Evolutionary conservation across 805 yeast genomes (phyloP), one percentile per base, ranked within the genome.

Genomic region (Hagleromyces aurorensis): DNA sequence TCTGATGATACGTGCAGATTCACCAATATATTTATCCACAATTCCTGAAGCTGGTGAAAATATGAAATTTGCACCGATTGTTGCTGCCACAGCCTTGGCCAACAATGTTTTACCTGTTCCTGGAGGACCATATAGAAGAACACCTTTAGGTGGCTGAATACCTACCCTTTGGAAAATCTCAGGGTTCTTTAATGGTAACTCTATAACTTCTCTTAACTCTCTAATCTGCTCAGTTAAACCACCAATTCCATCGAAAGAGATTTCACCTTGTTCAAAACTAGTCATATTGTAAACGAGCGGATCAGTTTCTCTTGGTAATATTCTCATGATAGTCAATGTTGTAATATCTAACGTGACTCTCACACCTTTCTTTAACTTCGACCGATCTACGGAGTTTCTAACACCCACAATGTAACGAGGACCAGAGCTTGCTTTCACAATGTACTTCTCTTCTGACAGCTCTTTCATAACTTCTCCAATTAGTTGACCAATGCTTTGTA

Each of bases 251-350:
- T 79, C 79, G 59, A 91, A 91, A 13, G 96, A 80, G 38, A 89
- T 78, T 49, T 86, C 96, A 38, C 96, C 97, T n/a, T 96, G 95
- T 57, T 87, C 94, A 52, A 91, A 84, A 2, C 94, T 79, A 4
- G 98, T 87, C 98, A 91, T 91, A 61, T 89, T 91, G 60, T 91
- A 91, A 41, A 91, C 97, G 51, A 87, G 68, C 8, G 98, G 98
- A 61, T 91, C 98, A 28, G 94, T 97, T 60, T 91, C 98, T 52
- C 98, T 75, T 11, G 98, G 98, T 47, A 91, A 69, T 24, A 91
- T 79, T 51, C 98, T 76, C 98, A 91, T 91, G 38, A 91, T 91
- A 12, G 98, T 91, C 46, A 91, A 69, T 0, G 98, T 91, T 15
- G 98, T 91, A 81, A 91, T 91, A 61, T 91, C 98, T 46, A 91